Percentiles rank a stretch among this genome's conserved stretches.
phyloP scores from a whole-genome alignment of 495 filamentous ascomycete genomes.

The Echria macrotheca region DNA sequence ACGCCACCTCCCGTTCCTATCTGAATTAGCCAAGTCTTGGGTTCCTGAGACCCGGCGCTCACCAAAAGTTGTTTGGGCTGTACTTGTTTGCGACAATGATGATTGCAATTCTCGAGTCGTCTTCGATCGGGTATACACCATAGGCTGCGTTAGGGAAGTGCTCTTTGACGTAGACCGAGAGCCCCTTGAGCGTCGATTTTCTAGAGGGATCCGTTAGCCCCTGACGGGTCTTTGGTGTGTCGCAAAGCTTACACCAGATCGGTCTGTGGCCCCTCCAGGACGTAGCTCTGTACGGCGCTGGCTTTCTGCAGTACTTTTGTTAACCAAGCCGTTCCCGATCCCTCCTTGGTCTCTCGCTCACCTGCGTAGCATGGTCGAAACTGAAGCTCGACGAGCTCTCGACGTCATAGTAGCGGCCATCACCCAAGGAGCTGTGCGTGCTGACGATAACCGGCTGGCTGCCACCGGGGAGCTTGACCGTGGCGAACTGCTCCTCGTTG shows the following conservation, averaged over 20 bases:
- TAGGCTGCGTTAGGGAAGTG: conserved; percentile 81
- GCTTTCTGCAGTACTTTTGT: conserved; percentile 57
- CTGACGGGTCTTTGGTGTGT: neutral
- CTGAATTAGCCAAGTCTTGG: neutral
- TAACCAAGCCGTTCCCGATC: no score
- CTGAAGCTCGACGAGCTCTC: conserved; percentile 79
- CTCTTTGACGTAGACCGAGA: conserved; percentile 74
- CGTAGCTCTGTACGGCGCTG: conserved; percentile 71
- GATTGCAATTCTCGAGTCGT: conserved; percentile 71
- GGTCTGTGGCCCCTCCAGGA: conserved; percentile 70
- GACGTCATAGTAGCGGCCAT: conserved; percentile 80
- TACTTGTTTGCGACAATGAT: conserved; percentile 92
- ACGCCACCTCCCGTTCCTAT: conserved; percentile 93
- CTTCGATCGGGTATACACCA: conserved; percentile 73
- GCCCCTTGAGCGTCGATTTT: conserved; percentile 72
- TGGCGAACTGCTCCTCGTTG: conserved; percentile 88
- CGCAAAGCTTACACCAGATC: conserved; percentile 64
- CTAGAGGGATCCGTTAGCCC: conserved; percentile 33
- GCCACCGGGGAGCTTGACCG: conserved; percentile 80
- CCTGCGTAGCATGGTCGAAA: conserved; percentile 77
- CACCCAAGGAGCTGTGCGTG: conserved; percentile 71
- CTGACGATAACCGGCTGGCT: conserved; percentile 83
- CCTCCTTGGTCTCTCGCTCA: conserved; percentile 32
- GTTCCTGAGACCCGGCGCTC: no score
- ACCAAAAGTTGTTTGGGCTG: conserved; percentile 97